Conservation (phyloP, 2,329 filamentous ascomycete species). For the Fusarium redolens region DNA sequence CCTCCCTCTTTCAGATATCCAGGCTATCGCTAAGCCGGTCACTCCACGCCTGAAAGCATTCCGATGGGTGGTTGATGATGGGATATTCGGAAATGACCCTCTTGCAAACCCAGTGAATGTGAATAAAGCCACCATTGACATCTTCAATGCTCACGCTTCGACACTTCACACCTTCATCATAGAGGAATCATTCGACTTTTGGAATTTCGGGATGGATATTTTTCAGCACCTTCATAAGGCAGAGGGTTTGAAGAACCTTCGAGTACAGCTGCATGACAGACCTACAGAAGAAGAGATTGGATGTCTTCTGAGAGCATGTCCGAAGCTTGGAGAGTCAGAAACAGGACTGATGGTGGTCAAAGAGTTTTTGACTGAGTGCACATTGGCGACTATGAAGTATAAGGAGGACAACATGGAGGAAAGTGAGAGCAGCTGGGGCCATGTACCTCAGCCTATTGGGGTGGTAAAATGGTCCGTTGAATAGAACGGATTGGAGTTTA, state of each 20-base stretch:
- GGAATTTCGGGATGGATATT: background rate
- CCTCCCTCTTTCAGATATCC: background rate
- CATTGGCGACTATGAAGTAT: background rate
- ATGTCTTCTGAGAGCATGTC: background rate
- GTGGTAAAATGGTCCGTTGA: no score
- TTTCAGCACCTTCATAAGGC: background rate
- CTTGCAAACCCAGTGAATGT: no score
- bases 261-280: background rate
- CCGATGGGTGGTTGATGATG: background rate
- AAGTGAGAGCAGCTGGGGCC: background rate
- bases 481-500: no score
- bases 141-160: background rate
- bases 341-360: background rate
- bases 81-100: no score
- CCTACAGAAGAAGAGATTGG: background rate
- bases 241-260: background rate
- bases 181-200: background rate
- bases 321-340: background rate
- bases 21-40: background rate
- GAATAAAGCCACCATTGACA: background rate
- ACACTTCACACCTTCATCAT: background rate
- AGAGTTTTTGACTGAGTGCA: background rate
- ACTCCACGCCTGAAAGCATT: background rate
- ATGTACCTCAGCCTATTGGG: fast-evolving
- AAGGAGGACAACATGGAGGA: no score